Base-by-base conservation (phyloP, 306 rosid species). In the Castanopsis chinensis region DNA sequence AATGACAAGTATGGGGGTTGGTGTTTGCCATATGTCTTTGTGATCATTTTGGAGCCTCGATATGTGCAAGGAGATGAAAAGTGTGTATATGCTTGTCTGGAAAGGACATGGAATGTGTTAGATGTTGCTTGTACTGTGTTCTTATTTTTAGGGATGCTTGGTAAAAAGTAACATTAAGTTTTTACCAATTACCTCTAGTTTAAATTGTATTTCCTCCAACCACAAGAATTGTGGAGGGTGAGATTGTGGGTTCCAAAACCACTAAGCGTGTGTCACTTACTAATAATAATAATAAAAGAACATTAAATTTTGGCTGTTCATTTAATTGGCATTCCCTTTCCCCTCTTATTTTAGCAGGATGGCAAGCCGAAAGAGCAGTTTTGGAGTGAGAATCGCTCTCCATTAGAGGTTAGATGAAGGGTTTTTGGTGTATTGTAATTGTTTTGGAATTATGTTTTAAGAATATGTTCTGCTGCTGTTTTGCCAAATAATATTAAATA, bases 341-440 rank as follows among this genome's bases (percentile, higher is more conserved):
- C 74, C 37, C 20, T 58, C 61, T 49, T 84, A 64, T 75, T 69
- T 60, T 75, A 90, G 83, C 88, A 95, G 97, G 97, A 91, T 76
- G 79, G 77, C 41, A 84, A 87, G 87, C 76, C 84, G 69, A 89
- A 85, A 75, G 96, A 91, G 85, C 97, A 88, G 78, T 70, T 81
- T 74, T 73, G 56, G 61, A 76, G 71, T 72, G 95, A 91, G 76
- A 87, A 53, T 81, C 56, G 51, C 77, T 81, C 91, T 81, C 84
- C 90, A 54, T 75, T 86, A 68, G 97, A 91, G 92, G 98, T 91
- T 86, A 63, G 97, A 91, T 91, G 98, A 90, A 77, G 11, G 65
- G 5, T 76, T 82, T 84, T 25, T 77, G 33, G 71, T 49, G 41
- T 74, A 20, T 15, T 55, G 51, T 25, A 25, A 35, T 73, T 55